Base-by-base conservation (phyloP, 2,329 filamentous ascomycete species). In the Venturia aucupariae region DNA sequence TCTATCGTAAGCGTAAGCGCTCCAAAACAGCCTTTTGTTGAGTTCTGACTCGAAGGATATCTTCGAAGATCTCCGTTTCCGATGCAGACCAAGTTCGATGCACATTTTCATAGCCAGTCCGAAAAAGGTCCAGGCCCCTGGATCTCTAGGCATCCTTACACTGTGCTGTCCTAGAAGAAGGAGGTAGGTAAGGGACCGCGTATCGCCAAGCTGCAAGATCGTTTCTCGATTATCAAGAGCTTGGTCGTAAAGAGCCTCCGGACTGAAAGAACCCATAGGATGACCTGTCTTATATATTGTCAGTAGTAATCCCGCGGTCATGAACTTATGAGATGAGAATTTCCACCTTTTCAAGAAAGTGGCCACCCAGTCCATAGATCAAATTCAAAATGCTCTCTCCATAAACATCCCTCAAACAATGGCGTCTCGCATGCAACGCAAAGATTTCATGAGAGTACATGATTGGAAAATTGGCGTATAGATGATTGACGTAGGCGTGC, bases 11-110 rank as follows among this genome's bases (percentile, higher is more conserved):
- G 32, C 17, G 30, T 60, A 60, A 2, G 22, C 22, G 8, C 24
- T 15, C 55, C 55, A 60, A 13, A 60, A 60, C 4, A 60, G 30
- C 4, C 55, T 10, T 27, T 60, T 60, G 8, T 39, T 60, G 22
- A 60, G 30, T 27, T 60, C 55, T 2, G 30, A 39, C 30, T 60
- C 39, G 19, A 39, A 19, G 8, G 55, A 39, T 4, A 38, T 22
- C 22, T 38, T 27, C 8, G 19, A 22, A 10, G 39, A 38, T 19
- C 30, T 39, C n/a, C 30, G 10, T 22, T 27, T 38, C 19, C 55
- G 55, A 60, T 60, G 55, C 2, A 60, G 30, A 60, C 55, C 55
- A 39, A 60, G 55, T 27, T 60, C 30, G 22, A 60, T 60, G 27
- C 55, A 39, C 30, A 39, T 39, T n/a, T n/a, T 60, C 55, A 60